These are phyloP conservation scores for Dactylellina haptotyla DNA, from an alignment of 2,329 filamentous ascomycete genomes.

Conservation along the genomic window DNA sequence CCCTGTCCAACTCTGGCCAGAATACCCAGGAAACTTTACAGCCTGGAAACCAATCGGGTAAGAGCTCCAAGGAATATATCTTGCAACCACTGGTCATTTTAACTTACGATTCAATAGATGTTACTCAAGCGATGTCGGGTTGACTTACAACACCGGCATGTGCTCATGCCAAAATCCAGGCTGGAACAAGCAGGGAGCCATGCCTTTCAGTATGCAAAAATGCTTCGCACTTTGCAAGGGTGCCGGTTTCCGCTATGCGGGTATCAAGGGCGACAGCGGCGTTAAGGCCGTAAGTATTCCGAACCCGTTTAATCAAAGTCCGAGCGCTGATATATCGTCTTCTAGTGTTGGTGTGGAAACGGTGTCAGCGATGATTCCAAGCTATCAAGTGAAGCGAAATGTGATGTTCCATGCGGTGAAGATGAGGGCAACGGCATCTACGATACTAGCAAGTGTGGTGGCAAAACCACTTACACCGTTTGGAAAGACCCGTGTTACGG, in stretches of 20 bases:
- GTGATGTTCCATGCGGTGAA: constrained; percentile 1
- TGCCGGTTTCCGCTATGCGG: constrained; percentile 23
- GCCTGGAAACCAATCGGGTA: constrained; percentile 7
- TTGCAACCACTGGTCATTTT: not conserved
- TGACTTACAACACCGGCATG: constrained; percentile 9
- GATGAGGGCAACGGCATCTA: not conserved
- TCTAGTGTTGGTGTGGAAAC: constrained; percentile 20
- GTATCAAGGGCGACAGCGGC: constrained; percentile 16
- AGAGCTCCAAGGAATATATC: not conserved
- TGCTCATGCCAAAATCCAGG: constrained; percentile 10
- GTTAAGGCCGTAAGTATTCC: constrained; percentile 3
- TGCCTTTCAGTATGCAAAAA: constrained; percentile 8
- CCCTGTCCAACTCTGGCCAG: constrained; percentile 1
- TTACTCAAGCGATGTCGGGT: not conserved
- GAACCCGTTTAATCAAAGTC: not conserved
- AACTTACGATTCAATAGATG: constrained; percentile 4
- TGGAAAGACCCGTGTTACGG: constrained; percentile 28
- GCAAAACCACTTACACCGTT: constrained; percentile 11
- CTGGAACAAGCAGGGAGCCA: not conserved
- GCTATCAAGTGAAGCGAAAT: not conserved
- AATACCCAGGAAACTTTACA: not conserved
- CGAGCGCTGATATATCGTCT: not conserved
- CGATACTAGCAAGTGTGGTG: constrained; percentile 12
- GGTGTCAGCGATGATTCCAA: not conserved
- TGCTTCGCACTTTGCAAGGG: constrained; percentile 15